phyloP scores from a whole-genome alignment of 805 yeast species.

The Sporopachydermia lactativora region DNA sequence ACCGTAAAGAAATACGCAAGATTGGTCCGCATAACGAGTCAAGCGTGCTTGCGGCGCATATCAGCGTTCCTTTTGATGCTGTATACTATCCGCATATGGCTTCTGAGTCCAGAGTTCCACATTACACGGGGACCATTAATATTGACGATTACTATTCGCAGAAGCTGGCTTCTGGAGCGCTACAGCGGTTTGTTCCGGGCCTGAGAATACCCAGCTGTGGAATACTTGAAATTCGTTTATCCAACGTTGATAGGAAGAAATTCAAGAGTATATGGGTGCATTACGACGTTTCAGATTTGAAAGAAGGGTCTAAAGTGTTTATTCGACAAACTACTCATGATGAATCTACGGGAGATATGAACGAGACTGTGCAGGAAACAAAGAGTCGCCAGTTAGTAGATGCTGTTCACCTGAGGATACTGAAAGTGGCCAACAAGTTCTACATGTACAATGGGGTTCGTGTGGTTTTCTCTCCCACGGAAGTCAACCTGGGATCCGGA shows the following conservation, averaged over 20 bases:
- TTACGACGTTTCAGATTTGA: slow-evolving; percentile 18
- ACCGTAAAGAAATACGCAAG: neutral
- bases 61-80: slow-evolving; percentile 15
- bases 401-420: slow-evolving; percentile 19
- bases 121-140: neutral
- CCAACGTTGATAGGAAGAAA: slow-evolving; percentile 18
- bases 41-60: neutral
- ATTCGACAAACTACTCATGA: slow-evolving; percentile 10
- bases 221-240: slow-evolving; percentile 19
- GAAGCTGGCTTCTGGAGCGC: neutral
- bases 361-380: too few relatives aligned
- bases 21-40: neutral
- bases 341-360: slow-evolving; percentile 3
- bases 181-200: slow-evolving; percentile 13
- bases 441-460: slow-evolving; percentile 16
- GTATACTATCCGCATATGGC: slow-evolving; percentile 9
- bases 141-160: neutral
- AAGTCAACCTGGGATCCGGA: too few relatives aligned
- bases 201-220: slow-evolving; percentile 20
- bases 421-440: slow-evolving; percentile 11
- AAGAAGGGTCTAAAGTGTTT: slow-evolving; percentile 16
- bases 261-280: slow-evolving; percentile 19
- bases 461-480: slow-evolving; percentile 14
- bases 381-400: slow-evolving; percentile 14
- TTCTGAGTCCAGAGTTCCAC: neutral